Percentiles rank a stretch among this genome's conserved stretches.
Conservation (phyloP, 1,284 basidiomycete species). For the Fomitiporia mediterranea region DNA sequence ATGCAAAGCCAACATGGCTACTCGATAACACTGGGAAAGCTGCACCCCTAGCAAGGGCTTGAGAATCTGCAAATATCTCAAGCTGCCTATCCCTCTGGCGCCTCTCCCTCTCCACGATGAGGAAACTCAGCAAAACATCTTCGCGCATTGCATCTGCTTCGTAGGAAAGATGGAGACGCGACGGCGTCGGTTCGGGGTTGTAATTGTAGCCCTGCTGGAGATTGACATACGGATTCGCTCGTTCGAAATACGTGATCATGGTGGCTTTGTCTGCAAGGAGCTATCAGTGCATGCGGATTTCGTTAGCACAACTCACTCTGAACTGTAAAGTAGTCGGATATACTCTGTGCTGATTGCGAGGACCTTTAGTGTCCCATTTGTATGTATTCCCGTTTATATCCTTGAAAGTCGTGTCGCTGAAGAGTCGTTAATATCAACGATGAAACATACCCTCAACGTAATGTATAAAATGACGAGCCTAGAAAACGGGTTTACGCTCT, state of each 20-base stretch:
- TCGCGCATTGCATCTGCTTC: slow-evolving; percentile 8
- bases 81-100: not conserved
- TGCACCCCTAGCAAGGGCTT: no score
- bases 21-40: no score
- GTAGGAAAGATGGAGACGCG: not conserved
- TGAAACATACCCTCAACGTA: no score
- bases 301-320: not conserved
- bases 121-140: slow-evolving; percentile 10
- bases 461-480: not conserved
- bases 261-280: slow-evolving; percentile 5
- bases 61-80: not conserved
- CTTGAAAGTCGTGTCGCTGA: slow-evolving; percentile 8
- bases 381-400: slow-evolving; percentile 2
- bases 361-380: slow-evolving; percentile 11
- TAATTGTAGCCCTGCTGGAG: slow-evolving; percentile 9
- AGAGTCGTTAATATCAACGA: no score
- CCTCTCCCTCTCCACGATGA: slow-evolving; percentile 14
- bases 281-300: not conserved
- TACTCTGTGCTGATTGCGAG: slow-evolving; percentile 10
- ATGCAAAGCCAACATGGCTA: no score
- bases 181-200: slow-evolving; percentile 12
- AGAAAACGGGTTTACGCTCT: slow-evolving; percentile 9
- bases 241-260: slow-evolving; percentile 13
- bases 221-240: slow-evolving; percentile 14
- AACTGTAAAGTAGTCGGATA: not conserved